Percentiles rank a stretch among this genome's conserved stretches.
These are phyloP conservation scores for Globisporangium apiculatum DNA, from an alignment of 352 stramenopile genomes.

Conservation along the genomic window DNA sequence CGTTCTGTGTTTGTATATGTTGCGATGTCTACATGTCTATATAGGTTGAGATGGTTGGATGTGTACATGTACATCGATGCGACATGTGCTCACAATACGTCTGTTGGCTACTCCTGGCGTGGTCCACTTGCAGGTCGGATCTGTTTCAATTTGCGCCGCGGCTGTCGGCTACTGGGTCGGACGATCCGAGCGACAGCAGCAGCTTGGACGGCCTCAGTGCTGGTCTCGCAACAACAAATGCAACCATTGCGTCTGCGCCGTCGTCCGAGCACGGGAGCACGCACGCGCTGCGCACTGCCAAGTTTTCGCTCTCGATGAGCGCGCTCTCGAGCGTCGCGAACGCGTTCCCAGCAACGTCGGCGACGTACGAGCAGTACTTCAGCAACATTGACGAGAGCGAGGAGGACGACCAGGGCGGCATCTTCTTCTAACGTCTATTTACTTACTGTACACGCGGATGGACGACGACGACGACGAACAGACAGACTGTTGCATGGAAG, in stretches of 20 bases:
- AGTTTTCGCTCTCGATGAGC: constrained; percentile 84
- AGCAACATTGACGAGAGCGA: constrained; percentile 82
- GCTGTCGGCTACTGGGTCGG: constrained; percentile 20
- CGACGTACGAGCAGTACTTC: constrained; percentile 85
- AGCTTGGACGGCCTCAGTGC: constrained; percentile 39
- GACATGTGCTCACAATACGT: not conserved
- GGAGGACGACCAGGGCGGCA: constrained; percentile 78
- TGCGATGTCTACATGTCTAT: too few species aligned
- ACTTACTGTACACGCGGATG: not conserved
- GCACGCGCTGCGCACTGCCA: constrained; percentile 26
- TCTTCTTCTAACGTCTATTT: constrained; percentile 73
- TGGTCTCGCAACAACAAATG: constrained; percentile 9
- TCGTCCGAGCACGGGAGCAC: constrained; percentile 18
- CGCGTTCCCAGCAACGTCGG: constrained; percentile 54
- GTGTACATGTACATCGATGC: not conserved
- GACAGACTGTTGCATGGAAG: too few species aligned
- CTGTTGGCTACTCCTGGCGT: not conserved
- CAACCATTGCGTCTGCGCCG: constrained; percentile 13
- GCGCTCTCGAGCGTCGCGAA: constrained; percentile 57
- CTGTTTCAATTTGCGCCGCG: constrained; percentile 20
- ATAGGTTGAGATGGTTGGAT: not conserved
- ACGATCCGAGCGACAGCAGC: constrained; percentile 32
- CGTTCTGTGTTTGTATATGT: constrained; percentile 3
- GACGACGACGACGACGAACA: not conserved
- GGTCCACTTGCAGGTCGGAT: constrained; percentile 15